phyloP scores from a whole-genome alignment of 495 filamentous ascomycete genomes.

The Penicillium samsonianum region DNA sequence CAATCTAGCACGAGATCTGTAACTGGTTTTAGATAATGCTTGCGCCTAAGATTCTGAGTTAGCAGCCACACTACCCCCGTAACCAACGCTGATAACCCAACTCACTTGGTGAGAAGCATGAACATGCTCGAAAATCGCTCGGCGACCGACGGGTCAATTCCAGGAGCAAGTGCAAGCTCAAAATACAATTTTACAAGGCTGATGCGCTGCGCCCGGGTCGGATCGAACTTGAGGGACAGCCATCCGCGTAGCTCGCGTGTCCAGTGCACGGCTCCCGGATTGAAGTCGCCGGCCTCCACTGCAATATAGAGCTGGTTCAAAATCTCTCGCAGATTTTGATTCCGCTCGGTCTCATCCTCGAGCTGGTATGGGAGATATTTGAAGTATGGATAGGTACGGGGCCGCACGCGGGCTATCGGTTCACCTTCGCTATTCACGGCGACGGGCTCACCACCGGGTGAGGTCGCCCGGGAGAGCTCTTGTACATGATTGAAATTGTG shows the following conservation, averaged over 20 bases:
- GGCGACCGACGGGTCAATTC: slow-evolving; percentile 75
- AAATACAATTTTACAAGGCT: slow-evolving; percentile 90
- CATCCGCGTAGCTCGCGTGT: slow-evolving; percentile 93
- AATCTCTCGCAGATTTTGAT: slow-evolving; percentile 76
- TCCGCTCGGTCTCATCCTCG: slow-evolving; percentile 73
- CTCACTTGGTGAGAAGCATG: slow-evolving; percentile 86
- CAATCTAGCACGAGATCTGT: slow-evolving; percentile 91
- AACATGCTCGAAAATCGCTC: slow-evolving; percentile 98
- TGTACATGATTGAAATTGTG: slow-evolving; percentile 51
- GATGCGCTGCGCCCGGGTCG: slow-evolving; percentile 75
- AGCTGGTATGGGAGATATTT: slow-evolving; percentile 82
- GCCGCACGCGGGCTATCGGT: slow-evolving; percentile 69
- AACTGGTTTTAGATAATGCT: slow-evolving; percentile 88
- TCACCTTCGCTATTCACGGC: slow-evolving; percentile 54
- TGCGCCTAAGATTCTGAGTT: slow-evolving; percentile 67
- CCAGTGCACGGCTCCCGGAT: slow-evolving; percentile 93
- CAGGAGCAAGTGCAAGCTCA: slow-evolving; percentile 87
- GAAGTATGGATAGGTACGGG: slow-evolving; percentile 91
- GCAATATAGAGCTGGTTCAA: slow-evolving; percentile 89
- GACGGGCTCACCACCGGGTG: slow-evolving; percentile 63
- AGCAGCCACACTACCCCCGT: slow-evolving; percentile 20
- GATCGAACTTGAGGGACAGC: slow-evolving; percentile 95
- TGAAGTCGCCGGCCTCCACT: slow-evolving; percentile 89
- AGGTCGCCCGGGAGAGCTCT: slow-evolving; percentile 63
- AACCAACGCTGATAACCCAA: slow-evolving; percentile 11